These are phyloP conservation scores for Fusarium setosum DNA, from an alignment of 2,329 filamentous ascomycete species.

Conservation along the genomic window DNA sequence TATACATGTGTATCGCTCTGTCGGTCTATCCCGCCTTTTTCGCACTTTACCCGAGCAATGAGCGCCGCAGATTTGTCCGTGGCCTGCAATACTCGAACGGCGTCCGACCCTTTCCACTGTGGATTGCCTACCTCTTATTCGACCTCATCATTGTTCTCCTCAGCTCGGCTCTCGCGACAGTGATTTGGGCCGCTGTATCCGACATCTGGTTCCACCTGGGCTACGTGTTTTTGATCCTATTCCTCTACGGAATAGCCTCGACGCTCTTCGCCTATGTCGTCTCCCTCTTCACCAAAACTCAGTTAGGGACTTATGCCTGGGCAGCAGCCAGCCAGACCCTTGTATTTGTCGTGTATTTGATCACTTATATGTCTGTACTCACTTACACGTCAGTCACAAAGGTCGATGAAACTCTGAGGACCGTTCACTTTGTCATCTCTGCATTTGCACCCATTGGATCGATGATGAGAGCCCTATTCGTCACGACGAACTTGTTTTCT, in stretches of 20 bases:
- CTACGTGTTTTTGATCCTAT: constrained; percentile 84
- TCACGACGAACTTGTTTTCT: constrained; percentile 86
- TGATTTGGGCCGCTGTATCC: constrained; percentile 75
- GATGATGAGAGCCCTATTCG: constrained; percentile 77
- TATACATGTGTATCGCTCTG: constrained; percentile 85
- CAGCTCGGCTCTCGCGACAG: constrained; percentile 73
- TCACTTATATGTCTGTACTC: constrained; percentile 77
- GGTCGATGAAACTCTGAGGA: constrained; percentile 74
- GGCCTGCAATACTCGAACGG: constrained; percentile 93
- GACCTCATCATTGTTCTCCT: constrained; percentile 80
- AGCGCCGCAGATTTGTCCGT: constrained; percentile 82
- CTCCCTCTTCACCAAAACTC: constrained; percentile 82
- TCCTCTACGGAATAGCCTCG: constrained; percentile 83
- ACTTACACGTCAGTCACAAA: constrained; percentile 78
- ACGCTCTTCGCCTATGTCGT: constrained; percentile 83
- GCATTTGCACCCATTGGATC: constrained; percentile 82
- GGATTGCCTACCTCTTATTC: constrained; percentile 85
- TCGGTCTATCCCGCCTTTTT: constrained; percentile 87
- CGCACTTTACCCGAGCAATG: constrained; percentile 87
- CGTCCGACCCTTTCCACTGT: constrained; percentile 83
- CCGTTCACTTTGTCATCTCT: constrained; percentile 81
- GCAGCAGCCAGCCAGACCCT: constrained; percentile 81
- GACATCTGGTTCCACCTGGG: constrained; percentile 80
- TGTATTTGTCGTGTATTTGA: constrained; percentile 77
- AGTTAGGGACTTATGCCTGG: constrained; percentile 87